Percentiles rank a stretch among this genome's conserved stretches.
Evolutionary conservation across 1,284 basidiomycete genomes (phyloP).

Genomic region (Malassezia pachydermatis): DNA sequence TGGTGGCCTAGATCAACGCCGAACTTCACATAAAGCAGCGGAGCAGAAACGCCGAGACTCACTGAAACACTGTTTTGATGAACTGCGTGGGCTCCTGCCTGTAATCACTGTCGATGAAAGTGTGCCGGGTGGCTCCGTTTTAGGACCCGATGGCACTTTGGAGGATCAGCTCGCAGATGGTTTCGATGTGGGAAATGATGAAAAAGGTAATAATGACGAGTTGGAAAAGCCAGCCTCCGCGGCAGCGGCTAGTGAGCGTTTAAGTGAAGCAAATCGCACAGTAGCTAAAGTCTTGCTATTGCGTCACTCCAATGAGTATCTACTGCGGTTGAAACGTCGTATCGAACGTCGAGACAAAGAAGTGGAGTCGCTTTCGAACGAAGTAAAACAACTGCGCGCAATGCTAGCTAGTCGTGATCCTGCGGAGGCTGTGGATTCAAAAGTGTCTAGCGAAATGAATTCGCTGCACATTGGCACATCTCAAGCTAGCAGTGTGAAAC

Average conservation of each 20-base stretch:
- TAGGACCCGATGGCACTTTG: slow-evolving; percentile 36
- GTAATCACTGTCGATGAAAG: slow-evolving; percentile 43
- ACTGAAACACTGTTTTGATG: slow-evolving; percentile 90
- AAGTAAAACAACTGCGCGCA: slow-evolving; percentile 59
- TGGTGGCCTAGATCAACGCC: slow-evolving; percentile 53
- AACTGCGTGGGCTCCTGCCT: slow-evolving; percentile 74
- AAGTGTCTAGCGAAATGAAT: slow-evolving; percentile 6
- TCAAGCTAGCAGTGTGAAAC: too few species aligned
- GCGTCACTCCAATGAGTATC: slow-evolving; percentile 77
- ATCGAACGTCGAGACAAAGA: slow-evolving; percentile 74
- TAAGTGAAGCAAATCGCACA: slow-evolving; percentile 55
- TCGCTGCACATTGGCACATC: neutral
- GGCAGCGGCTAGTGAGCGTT: slow-evolving; percentile 20
- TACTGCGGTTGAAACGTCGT: slow-evolving; percentile 64
- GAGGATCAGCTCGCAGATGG: slow-evolving; percentile 38
- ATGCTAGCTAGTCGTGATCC: neutral
- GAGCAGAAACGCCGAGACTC: slow-evolving; percentile 94
- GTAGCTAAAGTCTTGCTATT: slow-evolving; percentile 88
- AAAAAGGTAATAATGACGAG: neutral
- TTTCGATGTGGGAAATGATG: slow-evolving; percentile 25
- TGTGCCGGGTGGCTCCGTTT: slow-evolving; percentile 37
- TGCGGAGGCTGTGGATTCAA: neutral
- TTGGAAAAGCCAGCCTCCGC: neutral
- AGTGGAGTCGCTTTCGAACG: slow-evolving; percentile 60
- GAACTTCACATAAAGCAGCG: slow-evolving; percentile 88